Base-by-base conservation (phyloP, 2,329 filamentous ascomycete species). In the Exophiala xenobiotica region DNA sequence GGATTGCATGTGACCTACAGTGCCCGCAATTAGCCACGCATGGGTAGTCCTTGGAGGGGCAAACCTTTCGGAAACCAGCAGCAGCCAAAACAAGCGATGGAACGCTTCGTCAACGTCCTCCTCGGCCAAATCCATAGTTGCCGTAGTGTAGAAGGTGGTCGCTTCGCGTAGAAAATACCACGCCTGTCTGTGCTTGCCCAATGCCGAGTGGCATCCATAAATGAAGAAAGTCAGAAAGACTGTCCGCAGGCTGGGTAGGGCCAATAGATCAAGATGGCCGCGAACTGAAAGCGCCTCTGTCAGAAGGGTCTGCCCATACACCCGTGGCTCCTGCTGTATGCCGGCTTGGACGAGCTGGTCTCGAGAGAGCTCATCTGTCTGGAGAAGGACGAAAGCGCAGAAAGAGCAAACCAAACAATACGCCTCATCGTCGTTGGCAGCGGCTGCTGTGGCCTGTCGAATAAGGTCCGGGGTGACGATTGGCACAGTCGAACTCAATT, bases 111-210 rank as follows among this genome's bases (percentile, higher is more conserved):
- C 76, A 51, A 88, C 85, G 19, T 80, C 68, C 3, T 71, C 69
- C 57, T 84, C 79, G 53, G 74, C 71, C 4, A 68, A 68, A 51
- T 74, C 68, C 22, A 74, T 61, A 0, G 67, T 67, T n/a, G 74
- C 58, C 1, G 66, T 68, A 43, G 70, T 69, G 5, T 67, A 67
- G 67, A 91, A 75, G 4, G 87, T 90, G 1, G 83, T 85, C 6
- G 86, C 85, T 68, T 92, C 87, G 20, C 87, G 82, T 6, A 92
- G 73, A 64, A 88, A 83, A 64, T 83, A 90, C 87, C 88, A 91
- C 1, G 87, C 87, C 67, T 84, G 85, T 56, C 86, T 82, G 65
- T 90, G 86, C 65, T 83, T 76, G 56, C 89, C 85, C 42, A 88
- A 71, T 27, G 82, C 85, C 53, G 85, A 85, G 66, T 85, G 81